Base-by-base conservation (phyloP, 306 rosid genomes). In the Dryas octopetala region DNA sequence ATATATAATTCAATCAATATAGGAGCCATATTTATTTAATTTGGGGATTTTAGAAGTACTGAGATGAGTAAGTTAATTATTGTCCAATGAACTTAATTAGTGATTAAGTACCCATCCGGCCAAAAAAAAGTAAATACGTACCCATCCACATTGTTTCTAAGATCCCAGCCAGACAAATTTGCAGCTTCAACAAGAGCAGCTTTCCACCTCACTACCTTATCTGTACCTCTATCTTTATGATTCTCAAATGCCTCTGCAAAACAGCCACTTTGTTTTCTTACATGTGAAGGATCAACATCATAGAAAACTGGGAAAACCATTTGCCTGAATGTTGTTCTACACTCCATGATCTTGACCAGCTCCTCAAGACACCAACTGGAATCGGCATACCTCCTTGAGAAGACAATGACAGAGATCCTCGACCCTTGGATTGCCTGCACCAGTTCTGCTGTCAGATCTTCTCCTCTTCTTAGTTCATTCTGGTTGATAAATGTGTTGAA, bases 311-410 rank as follows among this genome's bases (percentile, higher is more conserved):
- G 69, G 19, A 51, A 14, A 51, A 32, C 38, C 38, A 32, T 32
- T 32, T 32, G 38, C 2, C 3, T 32, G 38, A 1, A 1, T 32
- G 67, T 32, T 8, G 9, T 48, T 48, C 51, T 48, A 48, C 51
- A 7, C 14, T 48, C 51, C 51, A 48, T 48, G 51, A 62, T 62
- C 47, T 38, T 40, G 9, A 14, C 67, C 48, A 62, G 44, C 67
- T 62, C 67, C 23, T 62, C 67, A 9, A 62, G 67, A n/a, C 67
- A 62, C 71, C 71, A 66, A 9, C 53, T 10, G 38, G 71, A 66
- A 6, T 66, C 53, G 0, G 5, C 71, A 7, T 71, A 71, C 3
- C 2, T 14, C 1, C 13, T 40, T 4, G 76, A 71, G 41, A 72
- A 57, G 23, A 43, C 17, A 0, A 72, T 41, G 38, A 57, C 0